Evolutionary conservation across 257 asterid species (phyloP), one percentile per base, ranked within the genome.

Genomic region (Coffea canephora): DNA sequence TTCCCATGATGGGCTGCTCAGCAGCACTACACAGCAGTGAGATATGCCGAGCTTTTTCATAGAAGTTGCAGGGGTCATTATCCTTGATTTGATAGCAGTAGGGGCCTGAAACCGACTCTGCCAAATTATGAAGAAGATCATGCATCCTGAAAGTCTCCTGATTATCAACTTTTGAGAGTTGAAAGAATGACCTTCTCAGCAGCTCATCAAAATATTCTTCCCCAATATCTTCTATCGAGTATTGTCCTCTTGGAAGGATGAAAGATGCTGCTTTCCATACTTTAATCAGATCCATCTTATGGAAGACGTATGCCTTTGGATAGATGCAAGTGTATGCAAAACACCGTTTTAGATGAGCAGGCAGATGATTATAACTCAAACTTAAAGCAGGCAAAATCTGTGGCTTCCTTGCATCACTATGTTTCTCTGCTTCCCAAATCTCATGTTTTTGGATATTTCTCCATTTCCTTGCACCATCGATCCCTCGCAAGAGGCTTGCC

Each of bases 241-340:
- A 52, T 4, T 23, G 76, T 69, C 79, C 71, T 9, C 64, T 13
- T 0, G 77, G 83, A 19, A 50, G 59, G 65, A 77, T 27, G 19
- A 77, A 83, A 8, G 84, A 79, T 64, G 76, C 79, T 18, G 77
- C 74, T 78, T 81, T 72, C 85, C 86, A 85, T 15, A 80, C 3
- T 12, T 75, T 43, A 8, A 83, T 43, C 5, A 82, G 39, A 4
- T 80, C 81, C 1, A 79, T 70, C 67, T 74, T 62, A 4, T 83
- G 73, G 73, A 77, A 85, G 77, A 79, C 78, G 25, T 78, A 36
- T 7, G 34, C 62, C 65, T 73, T 19, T 4, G 78, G 87, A 11
- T 82, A 83, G 3, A 80, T 55, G 21, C 80, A 75, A 71, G 83
- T 77, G 5, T 74, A 83, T 41, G 79, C 83, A 66, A 83, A 83